A percentile compares a stretch with the other conserved stretches of the same genome.
These are phyloP conservation scores for Pleurozium schreberi DNA, from an alignment of 225 moss, liverwort and hornwort species.

Conservation along the genomic window DNA sequence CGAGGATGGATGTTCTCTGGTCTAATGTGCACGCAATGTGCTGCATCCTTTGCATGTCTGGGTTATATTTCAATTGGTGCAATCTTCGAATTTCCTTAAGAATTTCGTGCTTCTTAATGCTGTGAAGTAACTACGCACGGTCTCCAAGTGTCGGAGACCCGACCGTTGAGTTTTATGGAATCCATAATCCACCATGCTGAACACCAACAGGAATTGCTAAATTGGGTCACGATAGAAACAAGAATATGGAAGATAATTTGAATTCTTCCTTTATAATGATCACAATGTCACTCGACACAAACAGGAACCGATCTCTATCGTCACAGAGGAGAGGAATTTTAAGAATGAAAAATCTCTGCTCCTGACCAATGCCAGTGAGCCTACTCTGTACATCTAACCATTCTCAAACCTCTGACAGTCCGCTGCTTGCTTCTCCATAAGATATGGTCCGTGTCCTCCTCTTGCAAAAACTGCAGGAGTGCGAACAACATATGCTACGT, in stretches of 20 bases:
- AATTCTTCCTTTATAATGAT: neutral
- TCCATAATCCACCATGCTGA: neutral
- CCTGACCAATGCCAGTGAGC: neutral
- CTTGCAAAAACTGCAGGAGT: neutral
- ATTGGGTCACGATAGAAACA: neutral
- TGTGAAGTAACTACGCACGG: neutral
- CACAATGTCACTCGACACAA: neutral
- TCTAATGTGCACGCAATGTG: neutral
- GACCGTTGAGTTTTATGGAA: neutral
- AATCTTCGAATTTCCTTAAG: neutral
- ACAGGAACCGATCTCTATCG: neutral
- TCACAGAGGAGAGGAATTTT: neutral
- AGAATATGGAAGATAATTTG: too few species aligned
- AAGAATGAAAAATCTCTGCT: neutral
- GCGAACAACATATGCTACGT: neutral
- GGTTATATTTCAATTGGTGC: neutral
- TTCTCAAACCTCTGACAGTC: too few species aligned
- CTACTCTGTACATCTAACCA: neutral
- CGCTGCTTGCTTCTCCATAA: neutral
- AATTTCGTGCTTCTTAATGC: neutral
- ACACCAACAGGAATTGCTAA: neutral
- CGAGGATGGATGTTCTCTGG: neutral
- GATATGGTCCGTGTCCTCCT: neutral
- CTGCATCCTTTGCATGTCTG: neutral
- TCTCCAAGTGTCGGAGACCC: neutral